phyloP scores from a whole-genome alignment of 2,329 filamentous ascomycete species.

The Trichoderma pleuroti region DNA sequence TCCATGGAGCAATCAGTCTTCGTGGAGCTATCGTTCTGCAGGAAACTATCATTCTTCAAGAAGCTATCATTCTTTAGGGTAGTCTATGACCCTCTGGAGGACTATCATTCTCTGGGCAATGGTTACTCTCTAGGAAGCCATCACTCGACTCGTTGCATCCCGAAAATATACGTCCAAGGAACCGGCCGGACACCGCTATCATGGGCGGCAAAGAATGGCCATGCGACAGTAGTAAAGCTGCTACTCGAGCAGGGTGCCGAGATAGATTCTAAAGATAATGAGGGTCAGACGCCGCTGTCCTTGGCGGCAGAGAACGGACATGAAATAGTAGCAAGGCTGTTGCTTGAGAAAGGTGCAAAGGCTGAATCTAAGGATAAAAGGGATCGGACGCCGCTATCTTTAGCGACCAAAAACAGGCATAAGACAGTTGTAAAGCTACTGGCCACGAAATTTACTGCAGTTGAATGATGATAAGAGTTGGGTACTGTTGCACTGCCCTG shows the following conservation, averaged over 20 bases:
- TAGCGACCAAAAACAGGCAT: neutral
- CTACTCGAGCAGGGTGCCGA: neutral
- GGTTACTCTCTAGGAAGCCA: neutral
- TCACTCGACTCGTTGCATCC: neutral
- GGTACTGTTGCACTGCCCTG: rapidly evolving
- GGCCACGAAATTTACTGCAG: no score
- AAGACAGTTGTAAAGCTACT: neutral
- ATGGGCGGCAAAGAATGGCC: neutral
- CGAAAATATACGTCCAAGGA: neutral
- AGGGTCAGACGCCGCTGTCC: neutral
- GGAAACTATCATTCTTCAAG: neutral
- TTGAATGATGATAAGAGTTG: rapidly evolving
- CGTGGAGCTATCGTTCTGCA: neutral
- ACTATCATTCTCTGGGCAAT: neutral
- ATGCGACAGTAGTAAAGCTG: neutral
- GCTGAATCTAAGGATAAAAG: neutral
- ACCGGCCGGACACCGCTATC: neutral
- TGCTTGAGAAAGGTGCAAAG: neutral
- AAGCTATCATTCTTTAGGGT: no score
- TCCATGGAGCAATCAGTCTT: rapidly evolving
- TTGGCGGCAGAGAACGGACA: neutral
- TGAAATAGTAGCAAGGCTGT: neutral
- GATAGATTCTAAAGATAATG: neutral
- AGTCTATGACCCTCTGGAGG: neutral
- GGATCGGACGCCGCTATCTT: neutral